These are phyloP conservation scores for Trametes pubescens DNA, from an alignment of 1,284 basidiomycete species.

Conservation along the genomic window DNA sequence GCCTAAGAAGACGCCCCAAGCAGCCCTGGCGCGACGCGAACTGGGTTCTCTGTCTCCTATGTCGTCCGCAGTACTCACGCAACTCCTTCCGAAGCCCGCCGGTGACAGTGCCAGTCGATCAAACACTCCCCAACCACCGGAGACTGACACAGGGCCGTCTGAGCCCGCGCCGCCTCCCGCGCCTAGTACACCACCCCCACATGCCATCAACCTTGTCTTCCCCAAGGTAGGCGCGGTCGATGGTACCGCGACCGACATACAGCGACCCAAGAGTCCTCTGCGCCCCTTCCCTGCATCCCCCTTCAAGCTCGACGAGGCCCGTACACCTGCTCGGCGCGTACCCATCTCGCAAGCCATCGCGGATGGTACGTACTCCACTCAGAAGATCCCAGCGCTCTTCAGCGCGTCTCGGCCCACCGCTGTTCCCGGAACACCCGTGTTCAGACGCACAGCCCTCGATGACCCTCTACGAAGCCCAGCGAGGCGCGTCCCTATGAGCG, in stretches of 20 bases:
- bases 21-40: conserved; percentile 16
- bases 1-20: conserved; percentile 17
- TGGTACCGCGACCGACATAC: conserved; percentile 5
- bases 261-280: conserved; percentile 26
- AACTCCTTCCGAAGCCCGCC: conserved; percentile 36
- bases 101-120: conserved; percentile 23
- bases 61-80: conserved; percentile 44
- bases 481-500: conserved; percentile 56
- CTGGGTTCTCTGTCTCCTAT: conserved; percentile 48
- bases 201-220: conserved; percentile 21
- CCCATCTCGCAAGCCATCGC: conserved; percentile 58
- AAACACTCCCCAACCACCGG: conserved; percentile 18
- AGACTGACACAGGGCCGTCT: background rate
- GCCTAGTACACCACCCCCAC: conserved; percentile 24
- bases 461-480: conserved; percentile 62
- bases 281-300: conserved; percentile 34
- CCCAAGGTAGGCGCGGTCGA: conserved; percentile 22
- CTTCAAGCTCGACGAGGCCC: conserved; percentile 48
- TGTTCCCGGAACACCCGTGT: conserved; percentile 41
- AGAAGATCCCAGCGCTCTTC: conserved; percentile 44
- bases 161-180: conserved; percentile 2
- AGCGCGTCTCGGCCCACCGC: conserved; percentile 14
- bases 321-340: conserved; percentile 69
- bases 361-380: conserved; percentile 57
- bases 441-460: conserved; percentile 45